Conservation (phyloP, 345 rosid genomes). For the Acer negundo region DNA sequence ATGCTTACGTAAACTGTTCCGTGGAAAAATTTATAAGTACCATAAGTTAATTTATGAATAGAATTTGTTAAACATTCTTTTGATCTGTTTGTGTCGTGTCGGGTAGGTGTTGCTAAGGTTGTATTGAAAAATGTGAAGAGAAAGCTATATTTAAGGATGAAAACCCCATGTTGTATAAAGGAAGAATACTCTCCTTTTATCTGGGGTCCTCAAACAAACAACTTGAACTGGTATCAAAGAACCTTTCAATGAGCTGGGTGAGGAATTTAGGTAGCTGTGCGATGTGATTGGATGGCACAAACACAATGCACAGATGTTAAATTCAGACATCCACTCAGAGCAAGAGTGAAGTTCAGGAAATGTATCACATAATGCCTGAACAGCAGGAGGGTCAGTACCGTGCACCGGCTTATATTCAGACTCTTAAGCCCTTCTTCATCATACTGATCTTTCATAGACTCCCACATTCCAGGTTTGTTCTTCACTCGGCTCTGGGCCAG, state of each 20-base stretch:
- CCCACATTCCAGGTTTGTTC: slow-evolving; percentile 62
- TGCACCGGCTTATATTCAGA: slow-evolving; percentile 98
- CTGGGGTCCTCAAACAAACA: too few relatives aligned
- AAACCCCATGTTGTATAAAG: too few relatives aligned
- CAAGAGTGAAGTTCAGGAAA: slow-evolving; percentile 97
- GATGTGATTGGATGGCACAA: slow-evolving; percentile 77
- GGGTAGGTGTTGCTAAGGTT: slow-evolving; percentile 47
- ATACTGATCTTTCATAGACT: slow-evolving; percentile 47
- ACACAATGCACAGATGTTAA: slow-evolving; percentile 93
- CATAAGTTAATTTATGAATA: background rate
- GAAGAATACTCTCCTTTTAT: too few relatives aligned
- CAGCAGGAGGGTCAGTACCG: slow-evolving; percentile 87
- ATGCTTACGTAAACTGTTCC: background rate
- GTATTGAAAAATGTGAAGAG: too few relatives aligned
- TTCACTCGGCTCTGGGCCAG: slow-evolving; percentile 69
- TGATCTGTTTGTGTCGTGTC: slow-evolving; percentile 16
- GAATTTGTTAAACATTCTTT: background rate
- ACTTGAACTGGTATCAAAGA: too few relatives aligned
- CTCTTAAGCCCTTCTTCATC: slow-evolving; percentile 81
- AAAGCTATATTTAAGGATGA: too few relatives aligned
- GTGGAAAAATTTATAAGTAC: background rate
- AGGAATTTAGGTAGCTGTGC: slow-evolving; percentile 37
- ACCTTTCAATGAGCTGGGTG: slow-evolving; percentile 56
- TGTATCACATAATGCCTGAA: slow-evolving; percentile 88
- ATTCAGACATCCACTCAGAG: slow-evolving; percentile 91